A percentile compares a stretch with the other conserved stretches of the same genome.
These are phyloP conservation scores for Pseudotsuga menziesii DNA, from an alignment of 75 land plant species.

Conservation along the genomic window DNA sequence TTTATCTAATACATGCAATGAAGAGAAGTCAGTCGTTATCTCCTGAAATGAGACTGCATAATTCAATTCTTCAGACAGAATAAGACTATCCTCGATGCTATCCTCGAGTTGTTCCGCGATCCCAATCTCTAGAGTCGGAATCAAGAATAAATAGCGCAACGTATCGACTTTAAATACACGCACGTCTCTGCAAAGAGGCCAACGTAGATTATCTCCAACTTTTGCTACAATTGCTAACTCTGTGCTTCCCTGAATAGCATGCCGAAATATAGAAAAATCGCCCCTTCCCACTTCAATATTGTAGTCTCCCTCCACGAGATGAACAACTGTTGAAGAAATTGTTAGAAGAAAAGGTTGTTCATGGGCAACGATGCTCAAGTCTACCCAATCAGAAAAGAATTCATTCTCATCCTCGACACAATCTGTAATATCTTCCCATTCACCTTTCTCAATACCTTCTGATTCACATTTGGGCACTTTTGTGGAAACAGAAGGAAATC, in stretches of 20 bases:
- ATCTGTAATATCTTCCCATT: too few relatives aligned
- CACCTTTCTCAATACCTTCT: too few relatives aligned
- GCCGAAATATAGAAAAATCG: constrained; percentile 36
- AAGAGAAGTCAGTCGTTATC: not conserved
- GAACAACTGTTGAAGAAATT: constrained; percentile 52
- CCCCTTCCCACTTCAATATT: constrained; percentile 42
- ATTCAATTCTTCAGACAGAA: constrained; percentile 22
- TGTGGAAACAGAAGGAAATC: too few relatives aligned
- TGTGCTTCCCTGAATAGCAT: constrained; percentile 27
- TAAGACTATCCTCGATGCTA: constrained; percentile 1
- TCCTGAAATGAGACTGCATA: constrained; percentile 47
- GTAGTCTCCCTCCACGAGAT: constrained; percentile 59
- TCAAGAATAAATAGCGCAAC: constrained; percentile 61
- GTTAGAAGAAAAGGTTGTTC: constrained; percentile 23
- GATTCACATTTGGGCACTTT: too few relatives aligned
- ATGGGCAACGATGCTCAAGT: not conserved
- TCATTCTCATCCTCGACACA: too few relatives aligned
- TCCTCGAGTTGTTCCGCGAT: constrained; percentile 11
- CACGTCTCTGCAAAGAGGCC: constrained; percentile 73
- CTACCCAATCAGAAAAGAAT: too few relatives aligned
- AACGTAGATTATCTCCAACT: constrained; percentile 57
- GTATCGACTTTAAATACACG: constrained; percentile 62
- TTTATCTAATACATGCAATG: constrained; percentile 40
- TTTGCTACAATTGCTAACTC: constrained; percentile 49
- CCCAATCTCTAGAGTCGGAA: constrained; percentile 23